Evolutionary conservation across 2,329 filamentous ascomycete genomes (phyloP).

Genomic region (Fusarium chaquense): DNA sequence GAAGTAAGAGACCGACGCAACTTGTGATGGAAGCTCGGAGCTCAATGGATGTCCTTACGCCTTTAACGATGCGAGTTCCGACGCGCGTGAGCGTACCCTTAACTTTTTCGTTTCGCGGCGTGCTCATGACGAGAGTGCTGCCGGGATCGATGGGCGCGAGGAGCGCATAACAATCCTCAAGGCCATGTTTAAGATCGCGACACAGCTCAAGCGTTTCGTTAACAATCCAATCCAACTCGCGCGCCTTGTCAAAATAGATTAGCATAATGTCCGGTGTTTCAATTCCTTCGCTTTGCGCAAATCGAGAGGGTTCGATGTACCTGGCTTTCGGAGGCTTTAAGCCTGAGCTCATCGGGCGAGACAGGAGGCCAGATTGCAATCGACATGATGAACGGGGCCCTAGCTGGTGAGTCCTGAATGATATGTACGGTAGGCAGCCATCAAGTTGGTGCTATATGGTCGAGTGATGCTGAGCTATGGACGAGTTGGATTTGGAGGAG

Average conservation of each 20-base stretch:
- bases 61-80: conserved; percentile 91
- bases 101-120: conserved; percentile 85
- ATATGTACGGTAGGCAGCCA: conserved; percentile 41
- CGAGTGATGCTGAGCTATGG: conserved; percentile 12
- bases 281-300: neutral
- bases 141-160: conserved; percentile 87
- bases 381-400: conserved; percentile 60
- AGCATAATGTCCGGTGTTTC: conserved; percentile 41
- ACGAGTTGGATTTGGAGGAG: conserved; percentile 42
- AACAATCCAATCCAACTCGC: conserved; percentile 68
- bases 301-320: conserved; percentile 53
- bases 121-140: conserved; percentile 90
- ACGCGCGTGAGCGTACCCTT: conserved; percentile 94
- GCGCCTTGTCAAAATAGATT: conserved; percentile 54
- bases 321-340: conserved; percentile 62
- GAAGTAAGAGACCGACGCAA: conserved; percentile 9
- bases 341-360: conserved; percentile 62
- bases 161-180: conserved; percentile 89
- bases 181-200: conserved; percentile 68
- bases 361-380: conserved; percentile 70
- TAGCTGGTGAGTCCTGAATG: conserved; percentile 19
- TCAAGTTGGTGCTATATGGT: conserved; percentile 18
- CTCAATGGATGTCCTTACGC: conserved; percentile 64
- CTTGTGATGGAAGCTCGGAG: conserved; percentile 47
- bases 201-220: conserved; percentile 63